A percentile compares a stretch with the other conserved stretches of the same genome.
Evolutionary conservation across 352 stramenopile species (phyloP).

Genomic region (Phytopythium sindhum): DNA sequence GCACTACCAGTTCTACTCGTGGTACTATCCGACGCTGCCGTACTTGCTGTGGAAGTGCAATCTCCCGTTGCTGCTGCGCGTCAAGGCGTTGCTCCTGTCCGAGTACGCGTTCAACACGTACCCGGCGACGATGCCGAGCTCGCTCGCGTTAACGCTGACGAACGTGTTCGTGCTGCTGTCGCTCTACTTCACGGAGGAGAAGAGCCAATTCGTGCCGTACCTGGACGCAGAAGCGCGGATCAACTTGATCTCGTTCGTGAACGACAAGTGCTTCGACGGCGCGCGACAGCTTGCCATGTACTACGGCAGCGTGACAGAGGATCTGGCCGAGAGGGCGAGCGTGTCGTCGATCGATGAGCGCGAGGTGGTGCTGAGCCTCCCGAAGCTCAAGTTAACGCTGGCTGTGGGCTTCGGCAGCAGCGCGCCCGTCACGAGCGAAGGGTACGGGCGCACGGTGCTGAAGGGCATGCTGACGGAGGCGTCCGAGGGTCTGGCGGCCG

Average conservation of each 20-base stretch:
- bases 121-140: slow-evolving; percentile 90
- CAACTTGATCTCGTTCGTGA: slow-evolving; percentile 69
- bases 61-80: slow-evolving; percentile 76
- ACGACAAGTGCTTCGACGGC: slow-evolving; percentile 75
- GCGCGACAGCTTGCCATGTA: slow-evolving; percentile 72
- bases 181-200: slow-evolving; percentile 66
- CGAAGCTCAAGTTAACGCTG: slow-evolving; percentile 83
- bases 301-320: slow-evolving; percentile 80
- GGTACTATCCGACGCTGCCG: slow-evolving; percentile 96
- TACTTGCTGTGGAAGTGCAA: slow-evolving; percentile 92
- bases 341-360: slow-evolving; percentile 79
- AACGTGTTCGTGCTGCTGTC: slow-evolving; percentile 86
- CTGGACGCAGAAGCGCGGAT: slow-evolving; percentile 71
- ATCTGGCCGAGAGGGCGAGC: slow-evolving; percentile 54
- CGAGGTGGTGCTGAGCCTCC: slow-evolving; percentile 69
- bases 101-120: slow-evolving; percentile 96
- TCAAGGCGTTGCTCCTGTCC: slow-evolving; percentile 77
- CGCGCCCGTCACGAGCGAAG: slow-evolving; percentile 65
- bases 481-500: slow-evolving; percentile 42
- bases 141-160: slow-evolving; percentile 89
- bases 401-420: slow-evolving; percentile 80
- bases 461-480: slow-evolving; percentile 69
- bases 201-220: slow-evolving; percentile 65
- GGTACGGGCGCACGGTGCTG: slow-evolving; percentile 67
- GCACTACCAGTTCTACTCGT: slow-evolving; percentile 98